Conservation (phyloP, 768 basidiomycete genomes). For the Lactifluus volemus region DNA sequence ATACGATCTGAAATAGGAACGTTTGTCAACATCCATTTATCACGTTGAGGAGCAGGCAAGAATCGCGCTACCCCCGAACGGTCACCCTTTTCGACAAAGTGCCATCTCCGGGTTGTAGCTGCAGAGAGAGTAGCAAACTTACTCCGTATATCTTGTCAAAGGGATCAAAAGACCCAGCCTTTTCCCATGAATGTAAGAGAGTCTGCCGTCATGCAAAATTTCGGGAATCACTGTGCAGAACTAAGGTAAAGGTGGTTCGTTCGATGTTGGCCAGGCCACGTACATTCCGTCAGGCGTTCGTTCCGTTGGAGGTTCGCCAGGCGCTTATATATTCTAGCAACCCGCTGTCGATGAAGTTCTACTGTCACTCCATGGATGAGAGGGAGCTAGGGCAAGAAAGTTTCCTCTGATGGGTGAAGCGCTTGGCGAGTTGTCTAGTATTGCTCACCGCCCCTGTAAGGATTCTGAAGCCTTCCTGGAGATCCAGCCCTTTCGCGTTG, state of each 20-base stretch:
- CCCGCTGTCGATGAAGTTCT: conserved; percentile 50
- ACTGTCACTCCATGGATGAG: conserved; percentile 70
- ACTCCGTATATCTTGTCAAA: conserved; percentile 66
- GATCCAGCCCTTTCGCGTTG: conserved; percentile 58
- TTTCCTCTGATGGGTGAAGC: neutral
- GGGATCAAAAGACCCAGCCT: conserved; percentile 59
- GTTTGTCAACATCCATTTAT: neutral
- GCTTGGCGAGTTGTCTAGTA: neutral
- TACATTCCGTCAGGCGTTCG: conserved; percentile 51
- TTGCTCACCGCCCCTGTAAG: conserved; percentile 63
- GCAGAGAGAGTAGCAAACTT: conserved; percentile 18
- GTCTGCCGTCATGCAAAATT: conserved; percentile 56
- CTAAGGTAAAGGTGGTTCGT: conserved; percentile 9
- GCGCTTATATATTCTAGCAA: conserved; percentile 64
- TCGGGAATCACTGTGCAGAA: conserved; percentile 48
- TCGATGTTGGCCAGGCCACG: conserved; percentile 25
- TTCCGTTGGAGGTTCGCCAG: conserved; percentile 55
- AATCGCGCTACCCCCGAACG: neutral
- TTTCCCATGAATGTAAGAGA: conserved; percentile 58
- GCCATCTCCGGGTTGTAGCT: neutral
- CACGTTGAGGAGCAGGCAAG: neutral
- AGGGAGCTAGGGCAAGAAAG: conserved; percentile 45
- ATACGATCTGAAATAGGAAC: conserved; percentile 37
- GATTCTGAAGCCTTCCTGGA: conserved; percentile 73
- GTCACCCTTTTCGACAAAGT: neutral